Evolutionary conservation across 257 asterid genomes (phyloP), one percentile per base, ranked within the genome.

Genomic region (Phtheirospermum japonicum): DNA sequence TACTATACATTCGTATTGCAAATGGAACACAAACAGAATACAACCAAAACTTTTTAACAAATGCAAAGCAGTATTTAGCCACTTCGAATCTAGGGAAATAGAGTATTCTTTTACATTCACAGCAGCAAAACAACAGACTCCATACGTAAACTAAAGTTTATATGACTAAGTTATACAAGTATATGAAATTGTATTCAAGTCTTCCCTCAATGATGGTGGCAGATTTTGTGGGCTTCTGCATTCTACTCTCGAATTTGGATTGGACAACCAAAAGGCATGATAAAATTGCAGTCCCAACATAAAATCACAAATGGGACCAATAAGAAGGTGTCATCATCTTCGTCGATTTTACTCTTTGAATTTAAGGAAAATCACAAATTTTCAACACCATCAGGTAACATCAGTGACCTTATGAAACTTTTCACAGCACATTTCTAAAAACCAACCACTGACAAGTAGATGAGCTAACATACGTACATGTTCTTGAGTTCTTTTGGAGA

Each of bases 21-120:
- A 66, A 53, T 13, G 30, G 26, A 67, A 57, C 32, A 58, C 23
- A 57, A 67, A 62, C 50, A 11, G 50, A 43, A 43, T 13, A n/a
- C 2, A 43, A 43, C 50, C 16, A 14, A 19, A 67, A 61, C 61
- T n/a, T 61, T 67, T 30, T 17, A 61, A 52, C 57, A 48, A 57
- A 42, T 4, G 26, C 56, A 50, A 20, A 39, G 14, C 45, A 49
- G 48, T 30, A 39, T 34, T 48, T 46, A 62, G 19, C 19, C 32
- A 30, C 4, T 45, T 39, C 50, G 36, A 18, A 59, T 2, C 11
- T 9, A 30, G 31, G 32, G 19, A 14, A 26, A 45, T 8, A 17
- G 4, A 26, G 52, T 51, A 26, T 61, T 19, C 28, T 1, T 23
- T 23, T 23, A 23, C 28, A 23, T 23, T 23, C 28, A 23, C 28